Evolutionary conservation across 495 filamentous ascomycete genomes (phyloP).

Genomic region (Penicillium verhagenii): DNA sequence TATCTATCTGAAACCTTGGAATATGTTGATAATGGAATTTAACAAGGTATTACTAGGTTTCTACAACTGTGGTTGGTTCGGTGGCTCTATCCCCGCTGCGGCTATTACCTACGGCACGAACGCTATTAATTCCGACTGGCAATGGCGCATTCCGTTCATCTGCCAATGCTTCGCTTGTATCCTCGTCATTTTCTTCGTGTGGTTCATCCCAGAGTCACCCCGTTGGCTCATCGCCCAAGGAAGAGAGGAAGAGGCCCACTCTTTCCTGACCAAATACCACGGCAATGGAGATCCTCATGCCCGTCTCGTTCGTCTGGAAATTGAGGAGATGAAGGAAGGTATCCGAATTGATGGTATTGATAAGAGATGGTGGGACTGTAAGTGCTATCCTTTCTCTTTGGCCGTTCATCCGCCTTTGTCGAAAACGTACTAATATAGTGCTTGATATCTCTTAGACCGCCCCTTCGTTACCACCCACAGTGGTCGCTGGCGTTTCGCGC

Average conservation of each 20-base stretch:
- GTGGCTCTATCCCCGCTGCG: conserved; percentile 52
- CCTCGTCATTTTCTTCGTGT: conserved; percentile 53
- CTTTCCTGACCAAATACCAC: conserved; percentile 58
- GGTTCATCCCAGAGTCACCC: conserved; percentile 63
- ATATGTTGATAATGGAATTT: neutral
- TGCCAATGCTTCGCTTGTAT: conserved; percentile 47
- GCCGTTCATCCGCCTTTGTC: neutral
- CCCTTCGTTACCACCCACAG: conserved; percentile 59
- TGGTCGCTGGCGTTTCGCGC: conserved; percentile 59
- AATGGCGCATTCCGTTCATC: conserved; percentile 58
- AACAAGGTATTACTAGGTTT: too few relatives aligned
- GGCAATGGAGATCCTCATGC: conserved; percentile 54
- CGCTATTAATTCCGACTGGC: conserved; percentile 36
- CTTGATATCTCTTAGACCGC: conserved; percentile 26
- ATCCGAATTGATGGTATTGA: conserved; percentile 56
- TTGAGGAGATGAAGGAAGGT: conserved; percentile 59
- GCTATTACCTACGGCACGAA: conserved; percentile 43
- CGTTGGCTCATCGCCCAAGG: conserved; percentile 57
- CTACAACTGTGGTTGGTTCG: conserved; percentile 60
- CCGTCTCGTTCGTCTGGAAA: conserved; percentile 53
- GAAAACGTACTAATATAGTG: neutral
- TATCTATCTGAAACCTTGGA: neutral
- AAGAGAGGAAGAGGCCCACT: conserved; percentile 51
- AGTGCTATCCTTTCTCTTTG: conserved; percentile 1
- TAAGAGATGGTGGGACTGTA: conserved; percentile 68